Conservation (phyloP, 257 asterid genomes). For the Fraxinus pennsylvanica region DNA sequence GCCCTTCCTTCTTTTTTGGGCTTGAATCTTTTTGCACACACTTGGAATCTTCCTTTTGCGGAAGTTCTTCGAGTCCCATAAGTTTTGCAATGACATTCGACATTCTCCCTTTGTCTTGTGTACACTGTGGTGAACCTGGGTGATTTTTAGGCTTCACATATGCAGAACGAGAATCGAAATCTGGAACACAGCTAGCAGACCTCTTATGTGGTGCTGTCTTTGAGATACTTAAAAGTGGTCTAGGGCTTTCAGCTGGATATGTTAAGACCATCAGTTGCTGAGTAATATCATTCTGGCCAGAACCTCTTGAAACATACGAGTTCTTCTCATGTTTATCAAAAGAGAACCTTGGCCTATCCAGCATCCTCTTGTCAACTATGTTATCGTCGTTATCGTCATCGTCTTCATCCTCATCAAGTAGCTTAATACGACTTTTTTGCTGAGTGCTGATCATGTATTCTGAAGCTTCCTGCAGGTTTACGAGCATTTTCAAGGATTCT, state of each 20-base stretch:
- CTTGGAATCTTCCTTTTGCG: constrained; percentile 37
- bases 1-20: constrained; percentile 31
- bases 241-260: constrained; percentile 39
- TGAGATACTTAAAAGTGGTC: constrained; percentile 29
- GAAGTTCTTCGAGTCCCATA: constrained; percentile 88
- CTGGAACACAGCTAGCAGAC: constrained; percentile 56
- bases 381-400: constrained; percentile 40
- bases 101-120: constrained; percentile 62
- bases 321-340: constrained; percentile 62
- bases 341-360: constrained; percentile 75
- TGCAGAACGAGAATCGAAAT: constrained; percentile 32
- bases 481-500: constrained; percentile 76
- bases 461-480: constrained; percentile 64
- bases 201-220: constrained; percentile 44
- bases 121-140: constrained; percentile 33
- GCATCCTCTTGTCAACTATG: constrained; percentile 48
- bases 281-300: constrained; percentile 29
- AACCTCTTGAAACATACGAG: constrained; percentile 31
- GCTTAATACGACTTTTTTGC: constrained; percentile 51
- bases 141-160: constrained; percentile 31
- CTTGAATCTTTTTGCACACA: constrained; percentile 33
- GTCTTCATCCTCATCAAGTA: constrained; percentile 71
- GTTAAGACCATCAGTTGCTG: constrained; percentile 48
- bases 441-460: constrained; percentile 36
- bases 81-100: constrained; percentile 89